Conservation (phyloP, 1,284 basidiomycete genomes). For the Anthracocystis walkeri region DNA sequence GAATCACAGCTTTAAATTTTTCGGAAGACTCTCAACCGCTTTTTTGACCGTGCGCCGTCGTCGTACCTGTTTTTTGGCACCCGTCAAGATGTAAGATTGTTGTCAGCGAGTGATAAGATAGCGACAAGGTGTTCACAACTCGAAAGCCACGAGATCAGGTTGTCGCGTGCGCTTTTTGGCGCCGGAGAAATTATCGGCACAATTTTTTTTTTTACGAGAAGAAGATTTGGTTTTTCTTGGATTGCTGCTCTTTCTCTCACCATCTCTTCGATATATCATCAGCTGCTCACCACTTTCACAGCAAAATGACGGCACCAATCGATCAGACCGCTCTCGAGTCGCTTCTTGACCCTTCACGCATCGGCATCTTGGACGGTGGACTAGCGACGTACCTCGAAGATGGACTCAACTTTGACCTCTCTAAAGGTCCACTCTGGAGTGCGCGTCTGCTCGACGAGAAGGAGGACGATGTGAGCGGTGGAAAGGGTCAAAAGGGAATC, state of each 20-base stretch:
- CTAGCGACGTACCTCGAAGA: conserved; percentile 63
- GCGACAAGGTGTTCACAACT: no score
- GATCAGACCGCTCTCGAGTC: conserved; percentile 32
- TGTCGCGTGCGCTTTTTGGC: no score
- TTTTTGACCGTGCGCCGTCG: background rate
- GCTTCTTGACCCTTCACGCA: conserved; percentile 37
- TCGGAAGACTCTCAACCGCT: conserved; percentile 47
- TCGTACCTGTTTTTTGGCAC: background rate
- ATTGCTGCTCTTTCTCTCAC: background rate
- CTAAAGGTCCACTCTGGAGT: conserved; percentile 56
- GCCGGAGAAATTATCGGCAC: conserved; percentile 18
- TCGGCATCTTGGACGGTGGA: conserved; percentile 60
- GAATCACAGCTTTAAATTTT: conserved; percentile 22
- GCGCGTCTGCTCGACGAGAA: conserved; percentile 57
- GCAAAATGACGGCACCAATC: conserved; percentile 22
- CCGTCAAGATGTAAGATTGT: conserved; percentile 23
- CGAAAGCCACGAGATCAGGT: background rate
- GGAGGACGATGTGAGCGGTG: conserved; percentile 38
- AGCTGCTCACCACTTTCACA: no score
- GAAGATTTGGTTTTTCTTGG: conserved; percentile 7
- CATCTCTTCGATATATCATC: background rate
- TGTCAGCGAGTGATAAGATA: conserved; percentile 25
- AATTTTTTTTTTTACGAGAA: background rate
- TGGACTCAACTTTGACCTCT: conserved; percentile 56
- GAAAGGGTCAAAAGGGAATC: conserved; percentile 48